These are phyloP conservation scores for Solanum hybrid DNA, from an alignment of 305 asterid genomes.

Conservation along the genomic window DNA sequence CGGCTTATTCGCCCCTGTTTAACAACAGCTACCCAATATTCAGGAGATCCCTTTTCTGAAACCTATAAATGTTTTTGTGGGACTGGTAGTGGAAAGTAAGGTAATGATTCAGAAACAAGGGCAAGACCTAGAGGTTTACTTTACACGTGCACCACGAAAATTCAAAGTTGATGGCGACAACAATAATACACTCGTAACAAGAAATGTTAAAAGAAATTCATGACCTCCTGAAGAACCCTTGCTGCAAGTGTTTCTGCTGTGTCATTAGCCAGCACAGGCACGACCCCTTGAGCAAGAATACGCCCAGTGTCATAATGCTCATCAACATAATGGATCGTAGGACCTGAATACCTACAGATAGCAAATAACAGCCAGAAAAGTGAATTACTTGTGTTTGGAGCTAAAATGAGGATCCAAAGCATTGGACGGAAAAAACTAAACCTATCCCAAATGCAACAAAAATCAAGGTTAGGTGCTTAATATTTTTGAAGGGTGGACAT, in stretches of 20 bases:
- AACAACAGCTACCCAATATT: neutral
- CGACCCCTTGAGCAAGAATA: constrained; percentile 75
- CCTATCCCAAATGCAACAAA: neutral
- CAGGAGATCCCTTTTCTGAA: neutral
- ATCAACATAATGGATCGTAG: constrained; percentile 79
- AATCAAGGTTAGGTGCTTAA: neutral
- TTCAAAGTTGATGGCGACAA: neutral
- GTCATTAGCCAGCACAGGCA: constrained; percentile 73
- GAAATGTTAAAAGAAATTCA: neutral
- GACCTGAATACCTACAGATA: constrained; percentile 60
- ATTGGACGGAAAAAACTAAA: neutral
- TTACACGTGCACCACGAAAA: neutral
- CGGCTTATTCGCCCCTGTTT: neutral
- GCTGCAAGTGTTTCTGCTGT: constrained; percentile 75
- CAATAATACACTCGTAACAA: neutral
- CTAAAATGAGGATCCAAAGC: neutral
- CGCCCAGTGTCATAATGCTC: constrained; percentile 81
- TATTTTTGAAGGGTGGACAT: neutral
- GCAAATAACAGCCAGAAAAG: neutral
- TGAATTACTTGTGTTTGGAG: neutral
- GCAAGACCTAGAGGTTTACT: neutral
- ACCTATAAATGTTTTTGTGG: neutral
- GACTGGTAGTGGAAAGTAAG: neutral
- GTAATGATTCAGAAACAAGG: neutral
- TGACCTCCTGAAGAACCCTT: constrained; percentile 69